Base-by-base conservation (phyloP, 2,329 filamentous ascomycete species). In the Claviceps sp. region DNA sequence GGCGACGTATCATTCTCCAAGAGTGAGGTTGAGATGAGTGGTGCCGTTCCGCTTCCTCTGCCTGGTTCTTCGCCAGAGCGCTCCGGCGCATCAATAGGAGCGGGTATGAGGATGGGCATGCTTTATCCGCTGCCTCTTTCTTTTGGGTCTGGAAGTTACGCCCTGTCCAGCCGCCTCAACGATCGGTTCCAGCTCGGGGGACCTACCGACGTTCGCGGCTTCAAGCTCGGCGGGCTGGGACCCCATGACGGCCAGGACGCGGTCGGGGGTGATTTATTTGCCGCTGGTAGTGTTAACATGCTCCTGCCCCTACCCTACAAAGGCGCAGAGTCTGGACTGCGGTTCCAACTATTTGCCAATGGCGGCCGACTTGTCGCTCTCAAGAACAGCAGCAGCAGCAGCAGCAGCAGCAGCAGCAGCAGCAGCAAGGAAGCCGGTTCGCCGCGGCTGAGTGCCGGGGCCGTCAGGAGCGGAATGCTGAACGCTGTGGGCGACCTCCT, bases 1-100 rank as follows among this genome's bases (percentile, higher is more conserved):
- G 93, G 93, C 41, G 93, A 97, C 61, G 89, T 95, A 1, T 84
- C 86, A n/a, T 97, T 96, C 67, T 88, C 82, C 66, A 98, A 95
- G 70, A 82, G 83, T n/a, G 90, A 97, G 66, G 61, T 91, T 16
- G 91, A 97, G 67, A 74, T 88, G 1, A 82, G 88, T 56, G 81
- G 81, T 52, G 89, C 89, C 2, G 55, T 91, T 1, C 84, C 90
- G 0, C 73, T 96, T 22, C 74, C 82, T 0, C 70, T 93, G 14
- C 85, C 86, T 0, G 82, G 84, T 1, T 65, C 30, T 34, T 34
- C 84, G n/a, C 68, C 75, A 57, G 81, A 81, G 26, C 76, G 81
- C 54, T 88, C 84, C 42, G 89, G 90, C 26, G 76, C 95, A 52
- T 91, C 87, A 11, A 75, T 98, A 52, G 91, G 87, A 3, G 87